Percentiles rank a stretch among this genome's conserved stretches.
These are phyloP conservation scores for Beauveria sp. DNA, from an alignment of 2,329 filamentous ascomycete species.

Conservation along the genomic window DNA sequence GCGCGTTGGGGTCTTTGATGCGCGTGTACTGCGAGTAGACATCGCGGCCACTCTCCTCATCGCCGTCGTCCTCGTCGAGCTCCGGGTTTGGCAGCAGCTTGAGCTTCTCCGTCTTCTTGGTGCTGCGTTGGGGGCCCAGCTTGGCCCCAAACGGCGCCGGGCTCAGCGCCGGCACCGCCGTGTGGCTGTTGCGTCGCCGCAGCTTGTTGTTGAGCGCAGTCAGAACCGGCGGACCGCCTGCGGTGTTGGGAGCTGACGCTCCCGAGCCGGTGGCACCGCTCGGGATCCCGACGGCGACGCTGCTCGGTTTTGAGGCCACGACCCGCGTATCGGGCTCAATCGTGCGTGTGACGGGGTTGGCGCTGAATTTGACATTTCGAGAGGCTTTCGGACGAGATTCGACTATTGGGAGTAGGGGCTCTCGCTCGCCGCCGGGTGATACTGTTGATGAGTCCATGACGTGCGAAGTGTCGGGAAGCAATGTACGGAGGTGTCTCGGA, in stretches of 20 bases:
- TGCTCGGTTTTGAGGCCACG: constrained; percentile 16
- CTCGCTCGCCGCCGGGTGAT: constrained; percentile 22
- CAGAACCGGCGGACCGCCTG: constrained; percentile 41
- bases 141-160: constrained; percentile 46
- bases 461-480: neutral
- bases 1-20: constrained; percentile 91
- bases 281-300: constrained; percentile 16
- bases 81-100: constrained; percentile 94
- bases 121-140: constrained; percentile 89
- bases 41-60: constrained; percentile 88
- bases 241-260: constrained; percentile 25
- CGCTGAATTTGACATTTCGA: constrained; percentile 71
- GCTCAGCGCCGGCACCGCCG: constrained; percentile 34
- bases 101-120: constrained; percentile 91
- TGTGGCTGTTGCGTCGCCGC: constrained; percentile 76
- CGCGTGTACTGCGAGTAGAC: constrained; percentile 97
- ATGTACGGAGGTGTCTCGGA: neutral
- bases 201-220: constrained; percentile 82
- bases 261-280: constrained; percentile 22
- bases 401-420: constrained; percentile 27
- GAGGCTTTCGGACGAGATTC: constrained; percentile 35
- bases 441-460: constrained; percentile 9
- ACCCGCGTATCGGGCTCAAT: constrained; percentile 41
- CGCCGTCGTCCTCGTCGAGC: constrained; percentile 63
- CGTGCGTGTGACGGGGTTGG: constrained; percentile 56